These are phyloP conservation scores for Amniculicola lignicola DNA, from an alignment of 495 filamentous ascomycete species.

Conservation along the genomic window DNA sequence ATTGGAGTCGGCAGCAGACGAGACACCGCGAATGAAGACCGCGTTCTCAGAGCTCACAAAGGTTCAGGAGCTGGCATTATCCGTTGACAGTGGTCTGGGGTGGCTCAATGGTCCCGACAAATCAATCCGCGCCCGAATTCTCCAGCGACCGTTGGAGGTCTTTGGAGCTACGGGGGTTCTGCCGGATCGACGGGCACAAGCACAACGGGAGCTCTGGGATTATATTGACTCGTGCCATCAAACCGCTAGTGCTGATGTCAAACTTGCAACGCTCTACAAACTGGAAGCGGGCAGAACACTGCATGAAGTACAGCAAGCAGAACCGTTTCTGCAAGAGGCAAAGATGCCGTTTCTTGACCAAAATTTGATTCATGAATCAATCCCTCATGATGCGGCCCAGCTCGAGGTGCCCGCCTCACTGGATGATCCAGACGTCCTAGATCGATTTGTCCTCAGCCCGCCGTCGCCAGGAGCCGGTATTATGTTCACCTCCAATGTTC, in stretches of 20 bases:
- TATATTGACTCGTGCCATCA: constrained; percentile 30
- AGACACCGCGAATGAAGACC: constrained; percentile 48
- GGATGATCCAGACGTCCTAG: constrained; percentile 14
- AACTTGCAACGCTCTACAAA: constrained; percentile 31
- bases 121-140: constrained; percentile 33
- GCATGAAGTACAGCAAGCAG: not conserved
- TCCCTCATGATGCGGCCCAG: constrained; percentile 12
- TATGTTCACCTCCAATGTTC: constrained; percentile 10
- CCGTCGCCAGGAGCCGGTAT: constrained; percentile 7
- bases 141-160: constrained; percentile 33
- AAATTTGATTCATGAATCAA: constrained; percentile 17
- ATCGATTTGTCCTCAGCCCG: constrained; percentile 4
- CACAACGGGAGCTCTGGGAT: constrained; percentile 36
- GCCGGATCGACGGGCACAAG: constrained; percentile 33
- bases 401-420: constrained; percentile 9
- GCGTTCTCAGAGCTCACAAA: constrained; percentile 46
- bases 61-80: constrained; percentile 52
- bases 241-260: constrained; percentile 14
- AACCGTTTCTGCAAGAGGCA: too few species aligned
- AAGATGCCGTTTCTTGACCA: constrained; percentile 23
- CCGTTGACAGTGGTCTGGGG: constrained; percentile 55
- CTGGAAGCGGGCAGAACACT: constrained; percentile 3
- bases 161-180: constrained; percentile 31
- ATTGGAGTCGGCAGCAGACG: constrained; percentile 53
- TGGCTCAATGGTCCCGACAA: constrained; percentile 51